Percentiles rank a stretch among this genome's conserved stretches.
Conservation (phyloP, 805 yeast genomes). For the Nakazawaea wyomingensis region DNA sequence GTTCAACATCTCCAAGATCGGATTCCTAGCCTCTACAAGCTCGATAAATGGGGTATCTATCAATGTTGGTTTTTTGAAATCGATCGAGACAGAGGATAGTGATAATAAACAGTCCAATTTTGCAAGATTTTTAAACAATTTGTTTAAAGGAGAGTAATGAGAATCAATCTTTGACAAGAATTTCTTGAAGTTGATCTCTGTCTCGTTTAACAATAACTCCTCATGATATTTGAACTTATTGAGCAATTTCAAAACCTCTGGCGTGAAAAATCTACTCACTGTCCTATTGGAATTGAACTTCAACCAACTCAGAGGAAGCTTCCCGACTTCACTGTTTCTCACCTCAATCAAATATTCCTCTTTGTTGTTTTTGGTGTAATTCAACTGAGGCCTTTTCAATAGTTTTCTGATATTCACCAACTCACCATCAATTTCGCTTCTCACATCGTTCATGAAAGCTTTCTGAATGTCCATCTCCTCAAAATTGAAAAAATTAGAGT, state of each 20-base stretch:
- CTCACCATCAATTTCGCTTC: conserved; percentile 45
- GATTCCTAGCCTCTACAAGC: conserved; percentile 47
- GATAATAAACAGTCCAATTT: conserved; percentile 64
- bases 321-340: conserved; percentile 48
- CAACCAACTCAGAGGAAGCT: conserved; percentile 71
- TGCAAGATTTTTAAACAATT: conserved; percentile 43
- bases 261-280: conserved; percentile 70
- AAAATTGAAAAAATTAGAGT: conserved; percentile 36
- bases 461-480: conserved; percentile 32
- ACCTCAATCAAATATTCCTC: conserved; percentile 78
- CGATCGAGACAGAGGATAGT: conserved; percentile 52
- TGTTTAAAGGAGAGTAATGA: conserved; percentile 32
- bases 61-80: conserved; percentile 47
- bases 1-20: conserved; percentile 22
- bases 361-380: conserved; percentile 51
- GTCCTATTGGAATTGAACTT: conserved; percentile 65
- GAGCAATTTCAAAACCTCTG: conserved; percentile 45
- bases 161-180: conserved; percentile 36
- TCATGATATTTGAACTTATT: conserved; percentile 54
- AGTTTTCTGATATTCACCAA: conserved; percentile 38
- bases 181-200: conserved; percentile 40
- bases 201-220: conserved; percentile 42
- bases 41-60: conserved; percentile 42
- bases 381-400: conserved; percentile 52
- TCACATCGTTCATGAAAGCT: conserved; percentile 36